Evolutionary conservation across 1,284 basidiomycete genomes (phyloP).

Genomic region (Agroathelia rolfsii): DNA sequence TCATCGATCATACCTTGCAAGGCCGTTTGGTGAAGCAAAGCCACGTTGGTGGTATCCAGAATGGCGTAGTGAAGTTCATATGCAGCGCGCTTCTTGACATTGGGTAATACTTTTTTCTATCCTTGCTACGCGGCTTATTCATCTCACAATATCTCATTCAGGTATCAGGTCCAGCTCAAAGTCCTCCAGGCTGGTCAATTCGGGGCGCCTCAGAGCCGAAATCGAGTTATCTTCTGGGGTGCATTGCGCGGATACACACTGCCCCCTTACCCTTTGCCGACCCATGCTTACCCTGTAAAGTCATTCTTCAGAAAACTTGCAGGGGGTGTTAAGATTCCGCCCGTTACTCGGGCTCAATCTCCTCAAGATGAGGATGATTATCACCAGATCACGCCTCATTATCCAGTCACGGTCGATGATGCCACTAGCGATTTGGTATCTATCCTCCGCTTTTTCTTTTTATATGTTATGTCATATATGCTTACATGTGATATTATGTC

Average conservation of each 20-base stretch:
- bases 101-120: constrained; percentile 33
- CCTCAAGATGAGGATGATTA: constrained; percentile 17
- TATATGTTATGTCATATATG: constrained; percentile 1
- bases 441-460: constrained; percentile 9
- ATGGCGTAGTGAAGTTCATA: constrained; percentile 57
- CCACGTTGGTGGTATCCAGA: constrained; percentile 30
- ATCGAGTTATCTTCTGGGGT: constrained; percentile 57
- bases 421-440: constrained; percentile 60
- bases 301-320: constrained; percentile 22
- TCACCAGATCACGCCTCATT: constrained; percentile 47
- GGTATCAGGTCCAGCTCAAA: constrained; percentile 59
- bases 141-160: constrained; percentile 16
- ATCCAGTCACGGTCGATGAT: constrained; percentile 44
- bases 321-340: constrained; percentile 25
- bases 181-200: constrained; percentile 59
- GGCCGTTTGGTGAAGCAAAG: constrained; percentile 15
- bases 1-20: constrained; percentile 36
- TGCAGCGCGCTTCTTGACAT: constrained; percentile 44
- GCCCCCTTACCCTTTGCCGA: constrained; percentile 56
- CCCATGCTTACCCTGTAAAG: constrained; percentile 33
- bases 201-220: constrained; percentile 59
- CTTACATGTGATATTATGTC: not conserved
- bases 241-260: constrained; percentile 43
- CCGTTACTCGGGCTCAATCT: constrained; percentile 30
- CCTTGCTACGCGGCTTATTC: constrained; percentile 5